These are phyloP conservation scores for Irpex sp. DNA, from an alignment of 1,284 basidiomycete species.

Conservation along the genomic window DNA sequence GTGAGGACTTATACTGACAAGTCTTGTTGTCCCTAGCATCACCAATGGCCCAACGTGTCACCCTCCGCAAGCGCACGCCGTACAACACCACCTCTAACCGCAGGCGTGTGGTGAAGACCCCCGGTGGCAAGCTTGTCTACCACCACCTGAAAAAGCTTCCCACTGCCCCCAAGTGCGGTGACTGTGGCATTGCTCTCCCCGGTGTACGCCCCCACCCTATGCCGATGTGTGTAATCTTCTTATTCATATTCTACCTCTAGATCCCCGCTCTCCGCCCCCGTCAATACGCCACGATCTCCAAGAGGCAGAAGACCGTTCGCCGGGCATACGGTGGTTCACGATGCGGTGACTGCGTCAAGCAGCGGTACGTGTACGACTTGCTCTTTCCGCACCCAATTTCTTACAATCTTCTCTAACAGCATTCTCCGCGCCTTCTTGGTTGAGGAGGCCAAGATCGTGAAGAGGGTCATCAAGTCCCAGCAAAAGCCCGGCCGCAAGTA, in stretches of 20 bases:
- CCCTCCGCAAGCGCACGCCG: slow-evolving; percentile 96
- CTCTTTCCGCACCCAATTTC: neutral
- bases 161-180: slow-evolving; percentile 93
- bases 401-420: slow-evolving; percentile 37
- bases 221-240: neutral
- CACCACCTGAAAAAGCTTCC: slow-evolving; percentile 88
- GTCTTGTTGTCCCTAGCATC: slow-evolving; percentile 14
- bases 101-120: slow-evolving; percentile 95
- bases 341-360: slow-evolving; percentile 90
- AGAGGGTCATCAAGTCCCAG: slow-evolving; percentile 97
- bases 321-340: slow-evolving; percentile 95
- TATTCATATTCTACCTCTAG: slow-evolving; percentile 35
- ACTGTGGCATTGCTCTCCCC: slow-evolving; percentile 88
- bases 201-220: slow-evolving; percentile 62
- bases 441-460: slow-evolving; percentile 99
- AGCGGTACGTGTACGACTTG: slow-evolving; percentile 57
- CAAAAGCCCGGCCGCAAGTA: slow-evolving; percentile 40
- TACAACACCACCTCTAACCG: slow-evolving; percentile 99
- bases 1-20: slow-evolving; percentile 19
- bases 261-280: slow-evolving; percentile 91
- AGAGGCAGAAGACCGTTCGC: slow-evolving; percentile 92
- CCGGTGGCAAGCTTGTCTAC: slow-evolving; percentile 89
- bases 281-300: slow-evolving; percentile 90
- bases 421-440: slow-evolving; percentile 99
- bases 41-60: slow-evolving; percentile 97